These are phyloP conservation scores for Epichloe amarillans DNA, from an alignment of 2,329 filamentous ascomycete genomes.

Conservation along the genomic window DNA sequence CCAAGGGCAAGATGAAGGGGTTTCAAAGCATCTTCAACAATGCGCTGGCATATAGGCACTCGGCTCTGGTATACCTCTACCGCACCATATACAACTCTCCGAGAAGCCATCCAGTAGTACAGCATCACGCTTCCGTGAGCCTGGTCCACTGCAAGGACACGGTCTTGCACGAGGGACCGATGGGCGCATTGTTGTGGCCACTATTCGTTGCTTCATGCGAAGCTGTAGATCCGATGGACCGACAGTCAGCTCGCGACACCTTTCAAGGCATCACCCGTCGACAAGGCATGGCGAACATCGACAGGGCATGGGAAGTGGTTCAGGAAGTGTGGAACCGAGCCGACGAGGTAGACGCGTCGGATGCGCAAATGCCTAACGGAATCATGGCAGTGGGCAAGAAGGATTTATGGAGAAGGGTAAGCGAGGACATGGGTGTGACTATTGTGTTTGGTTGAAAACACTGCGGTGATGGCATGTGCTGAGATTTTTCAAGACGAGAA, in stretches of 20 bases:
- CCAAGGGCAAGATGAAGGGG: conserved; percentile 23
- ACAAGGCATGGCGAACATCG: conserved; percentile 54
- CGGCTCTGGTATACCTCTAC: conserved; percentile 44
- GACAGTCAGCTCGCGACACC: conserved; percentile 34
- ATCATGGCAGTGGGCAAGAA: not conserved
- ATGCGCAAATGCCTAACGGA: conserved; percentile 7
- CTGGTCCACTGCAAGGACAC: conserved; percentile 42
- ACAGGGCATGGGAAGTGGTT: conserved; percentile 45
- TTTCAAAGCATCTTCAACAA: conserved; percentile 44
- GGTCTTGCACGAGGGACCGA: conserved; percentile 42
- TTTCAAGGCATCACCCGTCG: conserved; percentile 40
- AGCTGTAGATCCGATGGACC: conserved; percentile 34
- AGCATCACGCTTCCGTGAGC: conserved; percentile 36
- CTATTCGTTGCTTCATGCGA: conserved; percentile 52
- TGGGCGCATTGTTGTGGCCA: conserved; percentile 52
- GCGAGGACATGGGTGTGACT: conserved; percentile 42
- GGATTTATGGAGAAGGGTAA: conserved; percentile 44
- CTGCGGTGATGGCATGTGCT: no score
- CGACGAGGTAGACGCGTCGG: conserved; percentile 22
- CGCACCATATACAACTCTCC: conserved; percentile 37
- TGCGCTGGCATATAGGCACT: conserved; percentile 46
- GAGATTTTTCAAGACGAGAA: not conserved
- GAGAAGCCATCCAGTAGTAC: conserved; percentile 35
- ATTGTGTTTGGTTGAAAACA: conserved; percentile 42
- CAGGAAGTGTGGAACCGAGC: conserved; percentile 47